phyloP scores from a whole-genome alignment of 2,329 filamentous ascomycete species.

The Endoconidiophora laricicola region DNA sequence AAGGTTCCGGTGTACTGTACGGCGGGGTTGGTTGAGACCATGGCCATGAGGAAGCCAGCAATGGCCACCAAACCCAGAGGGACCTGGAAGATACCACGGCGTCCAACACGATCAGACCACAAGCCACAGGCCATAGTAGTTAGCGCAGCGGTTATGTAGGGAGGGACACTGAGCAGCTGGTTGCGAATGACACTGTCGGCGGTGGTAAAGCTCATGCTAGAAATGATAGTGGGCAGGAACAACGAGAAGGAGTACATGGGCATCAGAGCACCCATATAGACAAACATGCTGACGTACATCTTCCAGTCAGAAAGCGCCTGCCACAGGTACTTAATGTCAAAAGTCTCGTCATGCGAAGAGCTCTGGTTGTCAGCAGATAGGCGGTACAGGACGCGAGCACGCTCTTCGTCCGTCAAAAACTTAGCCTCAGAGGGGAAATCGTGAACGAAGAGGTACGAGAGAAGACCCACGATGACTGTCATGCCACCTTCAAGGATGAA shows the following conservation, averaged over 20 bases:
- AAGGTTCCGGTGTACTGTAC: constrained; percentile 76
- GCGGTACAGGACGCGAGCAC: constrained; percentile 53
- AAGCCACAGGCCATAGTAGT: constrained; percentile 34
- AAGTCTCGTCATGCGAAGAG: constrained; percentile 58
- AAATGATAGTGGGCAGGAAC: constrained; percentile 67
- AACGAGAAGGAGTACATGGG: constrained; percentile 60
- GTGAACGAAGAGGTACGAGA: constrained; percentile 62
- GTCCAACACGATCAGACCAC: constrained; percentile 55
- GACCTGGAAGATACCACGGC: constrained; percentile 71
- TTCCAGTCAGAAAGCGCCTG: constrained; percentile 67
- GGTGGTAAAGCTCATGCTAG: constrained; percentile 27
- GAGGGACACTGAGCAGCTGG: constrained; percentile 31
- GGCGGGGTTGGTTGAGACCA: constrained; percentile 54
- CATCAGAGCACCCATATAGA: constrained; percentile 63
- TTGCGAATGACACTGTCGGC: constrained; percentile 21
- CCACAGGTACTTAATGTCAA: constrained; percentile 57
- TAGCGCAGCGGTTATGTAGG: constrained; percentile 24
- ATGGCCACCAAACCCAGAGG: constrained; percentile 52
- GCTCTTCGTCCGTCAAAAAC: constrained; percentile 56
- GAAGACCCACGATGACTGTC: constrained; percentile 50
- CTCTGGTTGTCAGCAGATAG: constrained; percentile 56
- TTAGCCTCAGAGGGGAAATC: constrained; percentile 65
- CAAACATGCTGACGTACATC: constrained; percentile 56
- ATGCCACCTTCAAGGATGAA: constrained; percentile 54
- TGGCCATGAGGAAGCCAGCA: constrained; percentile 47